Evolutionary conservation across 2,329 filamentous ascomycete species (phyloP).

Genomic region (Xylaria sp.): DNA sequence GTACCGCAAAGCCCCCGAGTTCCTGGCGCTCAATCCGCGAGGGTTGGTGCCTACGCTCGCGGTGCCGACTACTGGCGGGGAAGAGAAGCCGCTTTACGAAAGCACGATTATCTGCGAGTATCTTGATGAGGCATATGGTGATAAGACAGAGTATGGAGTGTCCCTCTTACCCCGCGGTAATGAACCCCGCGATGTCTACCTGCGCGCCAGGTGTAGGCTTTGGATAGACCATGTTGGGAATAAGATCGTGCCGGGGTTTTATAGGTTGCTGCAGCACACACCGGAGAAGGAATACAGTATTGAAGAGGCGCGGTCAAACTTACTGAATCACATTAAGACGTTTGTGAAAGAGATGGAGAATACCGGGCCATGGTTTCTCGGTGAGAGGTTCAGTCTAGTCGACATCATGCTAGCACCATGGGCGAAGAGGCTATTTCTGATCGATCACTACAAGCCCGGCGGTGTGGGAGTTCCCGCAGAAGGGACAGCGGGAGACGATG

Average conservation of each 20-base stretch:
- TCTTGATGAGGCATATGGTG: conserved; percentile 73
- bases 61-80: conserved; percentile 51
- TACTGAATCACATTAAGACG: conserved; percentile 67
- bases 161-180: conserved; percentile 61
- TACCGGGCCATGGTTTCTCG: conserved; percentile 73
- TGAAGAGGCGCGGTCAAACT: conserved; percentile 65
- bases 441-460: conserved; percentile 77
- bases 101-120: conserved; percentile 79
- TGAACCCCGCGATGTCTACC: conserved; percentile 62
- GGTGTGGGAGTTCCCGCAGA: conserved; percentile 58
- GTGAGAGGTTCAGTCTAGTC: conserved; percentile 70
- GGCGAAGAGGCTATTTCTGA: conserved; percentile 76
- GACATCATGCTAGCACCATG: conserved; percentile 79
- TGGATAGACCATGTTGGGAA: conserved; percentile 79
- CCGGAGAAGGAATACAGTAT: conserved; percentile 59
- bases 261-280: conserved; percentile 69
- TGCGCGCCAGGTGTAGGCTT: conserved; percentile 71
- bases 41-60: conserved; percentile 78
- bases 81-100: conserved; percentile 73
- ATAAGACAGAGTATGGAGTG: conserved; percentile 54
- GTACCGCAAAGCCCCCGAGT: conserved; percentile 75
- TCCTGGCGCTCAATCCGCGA: conserved; percentile 77
- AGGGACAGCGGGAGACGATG: conserved; percentile 55
- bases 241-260: conserved; percentile 74
- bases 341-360: conserved; percentile 69